These are phyloP conservation scores for Helianthus annuus DNA, from an alignment of 129 eudicot species.

Conservation along the genomic window HanXRQr2.0-SUNRISE NC_035433.2:74865553-74866052, in stretches of 20 bases:
- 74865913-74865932: constrained; percentile 65
- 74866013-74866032: constrained; percentile 46
- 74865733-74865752: not conserved
- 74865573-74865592: too few species aligned
- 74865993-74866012: constrained; percentile 45
- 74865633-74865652: too few species aligned
- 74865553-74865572: too few species aligned
- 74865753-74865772: constrained; percentile 2
- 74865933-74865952: constrained; percentile 24
- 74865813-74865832: not conserved
- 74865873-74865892: constrained; percentile 93
- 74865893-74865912: constrained; percentile 88
- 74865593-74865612: too few species aligned
- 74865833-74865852: not conserved
- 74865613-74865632: too few species aligned
- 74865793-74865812: not conserved
- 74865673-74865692: too few species aligned
- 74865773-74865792: not conserved
- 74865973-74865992: constrained; percentile 31
- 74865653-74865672: too few species aligned
- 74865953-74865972: constrained; percentile 22
- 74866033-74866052: constrained; percentile 46
- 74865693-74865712: too few species aligned
- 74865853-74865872: constrained; percentile 67
- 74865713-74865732: too few species aligned